Evolutionary conservation across 1,284 basidiomycete genomes (phyloP).

Genomic region (Moniliella sp.): DNA sequence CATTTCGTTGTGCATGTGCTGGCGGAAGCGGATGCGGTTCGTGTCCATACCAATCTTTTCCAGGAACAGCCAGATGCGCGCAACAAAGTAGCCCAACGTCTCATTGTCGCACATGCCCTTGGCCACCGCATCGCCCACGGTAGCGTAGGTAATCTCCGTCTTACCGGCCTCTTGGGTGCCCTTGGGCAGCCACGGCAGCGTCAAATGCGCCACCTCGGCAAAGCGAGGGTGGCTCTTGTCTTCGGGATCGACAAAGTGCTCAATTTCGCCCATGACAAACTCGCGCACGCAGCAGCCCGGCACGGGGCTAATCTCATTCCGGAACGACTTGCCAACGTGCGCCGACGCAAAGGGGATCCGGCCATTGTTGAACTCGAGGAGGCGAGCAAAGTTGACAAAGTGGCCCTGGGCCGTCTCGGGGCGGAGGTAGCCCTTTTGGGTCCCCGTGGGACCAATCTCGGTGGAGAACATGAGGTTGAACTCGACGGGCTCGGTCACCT

Average conservation of each 20-base stretch:
- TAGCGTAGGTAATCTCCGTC: constrained; percentile 49
- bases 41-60: constrained; percentile 77
- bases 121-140: constrained; percentile 69
- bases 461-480: constrained; percentile 99
- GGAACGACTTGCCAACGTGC: constrained; percentile 84
- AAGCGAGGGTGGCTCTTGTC: constrained; percentile 77
- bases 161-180: constrained; percentile 57
- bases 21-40: constrained; percentile 66
- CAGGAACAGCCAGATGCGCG: constrained; percentile 70
- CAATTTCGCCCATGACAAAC: constrained; percentile 98
- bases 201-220: constrained; percentile 54
- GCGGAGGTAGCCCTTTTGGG: constrained; percentile 83
- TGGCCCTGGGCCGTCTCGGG: constrained; percentile 97
- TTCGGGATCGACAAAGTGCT: constrained; percentile 87
- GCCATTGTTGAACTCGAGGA: constrained; percentile 95
- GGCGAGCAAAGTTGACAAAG: constrained; percentile 85
- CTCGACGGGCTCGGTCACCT: constrained; percentile 70
- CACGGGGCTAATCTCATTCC: constrained; percentile 92
- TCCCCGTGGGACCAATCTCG: constrained; percentile 88
- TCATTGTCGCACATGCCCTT: constrained; percentile 73
- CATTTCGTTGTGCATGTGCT: constrained; percentile 96
- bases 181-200: constrained; percentile 58
- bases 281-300: constrained; percentile 90
- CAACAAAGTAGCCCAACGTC: constrained; percentile 96
- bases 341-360: constrained; percentile 88